Base-by-base conservation (phyloP, 176 grass and related monocot species). In the Elymus sibiricus region DNA sequence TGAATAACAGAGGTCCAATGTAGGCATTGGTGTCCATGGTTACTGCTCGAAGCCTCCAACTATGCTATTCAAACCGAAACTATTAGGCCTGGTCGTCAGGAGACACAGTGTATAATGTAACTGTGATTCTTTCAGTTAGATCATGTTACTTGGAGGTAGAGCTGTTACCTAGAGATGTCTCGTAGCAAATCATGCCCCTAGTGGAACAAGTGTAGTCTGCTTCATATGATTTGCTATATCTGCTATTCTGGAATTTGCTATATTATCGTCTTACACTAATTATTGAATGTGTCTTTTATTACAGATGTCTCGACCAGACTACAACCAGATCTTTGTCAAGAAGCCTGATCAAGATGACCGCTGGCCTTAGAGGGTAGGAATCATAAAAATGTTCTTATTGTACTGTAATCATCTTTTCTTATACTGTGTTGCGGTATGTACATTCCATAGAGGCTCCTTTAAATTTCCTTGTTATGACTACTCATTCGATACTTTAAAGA, bases 281-380 rank as follows among this genome's bases (percentile, higher is more conserved):
- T 43, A 46, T n/a, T 85, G 47, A 39, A 64, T 75, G 49, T 53
- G 38, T 70, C 49, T 58, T 93, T 76, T 44, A 14, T 22, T 80
- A 40, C 90, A 94, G 93, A 94, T 84, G 83, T 88, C 93, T 42
- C 90, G 79, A 1, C 93, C 90, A 49, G 42, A 94, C 1, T 90
- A 90, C 93, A 92, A 90, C 49, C 69, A 86, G 34, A 39, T 94
- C 6, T 94, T 94, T 42, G 85, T 94, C 73, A 92, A 90, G 82
- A 94, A 88, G 69, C 93, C 90, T 14, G 90, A 87, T 47, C 79
- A 62, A 35, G 84, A 88, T 67, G 85, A 83, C 44, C 16, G 31
- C 37, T 92, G 93, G 93, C 86, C 78, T 76, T 94, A 94, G 82
- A 82, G 72, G 38, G 63, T 70, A 79, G 39, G 29, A 63, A 79